Conservation (phyloP, 106 monocot species). For the Allium fistulosum region DNA sequence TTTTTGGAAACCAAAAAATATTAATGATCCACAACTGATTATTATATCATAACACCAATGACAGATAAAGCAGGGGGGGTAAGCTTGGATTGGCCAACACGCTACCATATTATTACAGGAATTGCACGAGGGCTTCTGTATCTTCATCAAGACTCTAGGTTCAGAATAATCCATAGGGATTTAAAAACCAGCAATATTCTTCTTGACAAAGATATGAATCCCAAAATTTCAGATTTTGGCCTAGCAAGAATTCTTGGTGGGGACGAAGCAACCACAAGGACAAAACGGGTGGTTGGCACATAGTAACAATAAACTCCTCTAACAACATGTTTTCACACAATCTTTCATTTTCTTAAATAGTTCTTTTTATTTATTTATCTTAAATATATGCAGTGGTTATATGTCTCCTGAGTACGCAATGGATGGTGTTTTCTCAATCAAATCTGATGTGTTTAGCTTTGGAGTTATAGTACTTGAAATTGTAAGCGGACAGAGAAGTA, state of each 20-base stretch:
- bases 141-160: constrained; percentile 26
- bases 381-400: constrained; percentile 1
- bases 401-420: constrained; percentile 8
- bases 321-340: neutral
- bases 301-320: neutral
- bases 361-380: neutral
- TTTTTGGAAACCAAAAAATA: too few species aligned
- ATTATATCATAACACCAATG: too few species aligned
- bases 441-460: constrained; percentile 6
- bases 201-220: constrained; percentile 20
- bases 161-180: constrained; percentile 26
- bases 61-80: neutral
- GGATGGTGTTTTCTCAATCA: neutral
- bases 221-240: constrained; percentile 30
- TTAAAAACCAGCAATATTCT: constrained; percentile 18
- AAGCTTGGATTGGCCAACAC: constrained; percentile 5
- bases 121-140: constrained; percentile 22
- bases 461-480: constrained; percentile 4
- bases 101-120: constrained; percentile 13
- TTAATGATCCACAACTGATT: too few species aligned
- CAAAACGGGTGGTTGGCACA: constrained; percentile 12
- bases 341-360: neutral
- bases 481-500: neutral
- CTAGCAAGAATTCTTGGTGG: constrained; percentile 23
- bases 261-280: constrained; percentile 6